phyloP scores from a whole-genome alignment of 2,329 filamentous ascomycete genomes.

The Orbilia brochopaga region DNA sequence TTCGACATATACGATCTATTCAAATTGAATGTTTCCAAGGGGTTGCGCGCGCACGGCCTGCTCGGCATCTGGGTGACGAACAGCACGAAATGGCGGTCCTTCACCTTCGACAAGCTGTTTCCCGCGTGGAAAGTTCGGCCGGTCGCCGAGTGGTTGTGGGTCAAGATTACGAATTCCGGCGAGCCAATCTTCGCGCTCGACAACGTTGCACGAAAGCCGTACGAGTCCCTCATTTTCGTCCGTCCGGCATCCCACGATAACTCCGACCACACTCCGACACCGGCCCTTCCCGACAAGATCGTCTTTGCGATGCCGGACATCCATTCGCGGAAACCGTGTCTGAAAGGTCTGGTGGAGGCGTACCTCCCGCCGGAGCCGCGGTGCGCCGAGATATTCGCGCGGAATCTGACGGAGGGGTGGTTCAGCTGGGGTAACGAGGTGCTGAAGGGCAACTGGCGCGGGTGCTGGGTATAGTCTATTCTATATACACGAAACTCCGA shows the following conservation, averaged over 20 bases:
- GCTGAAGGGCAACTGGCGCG: constrained; percentile 69
- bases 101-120: constrained; percentile 69
- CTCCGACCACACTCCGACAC: constrained; percentile 31
- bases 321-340: constrained; percentile 78
- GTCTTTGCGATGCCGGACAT: constrained; percentile 74
- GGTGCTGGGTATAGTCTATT: constrained; percentile 61
- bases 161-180: constrained; percentile 72
- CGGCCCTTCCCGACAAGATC: constrained; percentile 61
- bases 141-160: constrained; percentile 76
- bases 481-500: neutral
- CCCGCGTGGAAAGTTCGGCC: constrained; percentile 70
- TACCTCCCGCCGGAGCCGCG: constrained; percentile 58
- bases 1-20: constrained; percentile 63
- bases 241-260: constrained; percentile 12
- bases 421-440: constrained; percentile 79
- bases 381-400: constrained; percentile 77
- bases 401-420: constrained; percentile 76
- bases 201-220: constrained; percentile 73
- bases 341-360: constrained; percentile 65
- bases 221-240: constrained; percentile 73
- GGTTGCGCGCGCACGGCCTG: constrained; percentile 64
- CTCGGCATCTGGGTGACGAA: constrained; percentile 82
- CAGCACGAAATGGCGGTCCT: constrained; percentile 64
- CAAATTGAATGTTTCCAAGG: constrained; percentile 65
- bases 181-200: constrained; percentile 69